Evolutionary conservation across 1,139 yeast genomes (phyloP).

Genomic region (Kazachstania sp.): DNA sequence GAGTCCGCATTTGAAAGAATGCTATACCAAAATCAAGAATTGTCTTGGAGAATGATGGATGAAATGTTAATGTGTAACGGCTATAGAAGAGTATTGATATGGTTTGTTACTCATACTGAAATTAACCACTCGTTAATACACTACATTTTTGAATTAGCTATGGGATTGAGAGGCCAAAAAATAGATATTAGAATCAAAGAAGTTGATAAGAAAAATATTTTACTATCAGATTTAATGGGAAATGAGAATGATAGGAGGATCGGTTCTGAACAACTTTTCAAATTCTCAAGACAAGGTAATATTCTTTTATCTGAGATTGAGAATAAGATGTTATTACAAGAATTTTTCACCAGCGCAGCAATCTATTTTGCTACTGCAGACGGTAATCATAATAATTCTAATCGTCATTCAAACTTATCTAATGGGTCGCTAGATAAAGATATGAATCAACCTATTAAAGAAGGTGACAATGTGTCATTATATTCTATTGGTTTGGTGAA

Average conservation of each 20-base stretch:
- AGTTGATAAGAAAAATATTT: slow-evolving; percentile 12
- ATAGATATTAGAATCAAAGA: slow-evolving; percentile 12
- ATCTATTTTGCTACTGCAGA: slow-evolving; percentile 35
- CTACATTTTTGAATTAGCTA: slow-evolving; percentile 52
- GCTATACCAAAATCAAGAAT: slow-evolving; percentile 35
- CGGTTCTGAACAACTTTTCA: slow-evolving; percentile 17
- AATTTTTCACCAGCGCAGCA: slow-evolving; percentile 50
- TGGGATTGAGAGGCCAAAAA: slow-evolving; percentile 44
- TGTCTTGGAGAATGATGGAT: slow-evolving; percentile 50
- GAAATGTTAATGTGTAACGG: slow-evolving; percentile 63
- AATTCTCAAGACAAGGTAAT: slow-evolving; percentile 49
- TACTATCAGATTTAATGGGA: slow-evolving; percentile 7
- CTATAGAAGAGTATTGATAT: slow-evolving; percentile 51
- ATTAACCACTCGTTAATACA: slow-evolving; percentile 48
- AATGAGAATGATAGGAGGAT: slow-evolving; percentile 13
- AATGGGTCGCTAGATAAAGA: background rate
- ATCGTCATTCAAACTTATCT: background rate
- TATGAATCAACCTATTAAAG: background rate
- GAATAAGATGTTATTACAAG: slow-evolving; percentile 58
- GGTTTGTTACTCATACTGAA: slow-evolving; percentile 55
- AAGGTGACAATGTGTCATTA: slow-evolving; percentile 27
- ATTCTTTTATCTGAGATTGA: slow-evolving; percentile 49
- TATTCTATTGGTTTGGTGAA: slow-evolving; percentile 45
- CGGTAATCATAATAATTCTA: background rate
- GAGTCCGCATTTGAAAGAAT: slow-evolving; percentile 38